Evolutionary conservation across 108 stramenopile species (phyloP), one percentile per base, ranked within the genome.

Genomic region (Nitzschia putrida): DNA sequence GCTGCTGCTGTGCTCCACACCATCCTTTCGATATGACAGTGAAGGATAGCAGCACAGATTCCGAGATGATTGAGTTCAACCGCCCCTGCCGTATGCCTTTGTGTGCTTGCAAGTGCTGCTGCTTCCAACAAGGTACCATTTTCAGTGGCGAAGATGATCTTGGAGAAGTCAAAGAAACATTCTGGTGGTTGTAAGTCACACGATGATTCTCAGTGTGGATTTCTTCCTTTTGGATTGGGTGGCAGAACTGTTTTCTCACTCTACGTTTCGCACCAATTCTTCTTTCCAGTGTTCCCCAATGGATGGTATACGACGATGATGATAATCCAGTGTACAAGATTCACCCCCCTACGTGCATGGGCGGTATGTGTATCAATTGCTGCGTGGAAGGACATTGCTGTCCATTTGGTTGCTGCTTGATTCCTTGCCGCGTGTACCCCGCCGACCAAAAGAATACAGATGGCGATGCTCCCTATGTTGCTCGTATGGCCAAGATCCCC

Each of bases 341-440:
- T 43, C 83, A 85, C 50, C 76, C 71, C 41, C 87, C 90, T 10
- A 91, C 90, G 9, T 88, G 90, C 66, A 69, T 76, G 41, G 76
- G 80, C 16, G 87, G 85, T 13, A 58, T 81, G 42, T 91, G 90
- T 60, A 71, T 91, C 39, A 75, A 91, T 50, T 87, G 80, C 63
- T 85, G 77, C 45, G 76, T 85, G 42, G 87, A 86, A 53, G 90
- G 87, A 38, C 84, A 84, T 18, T 85, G 83, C 50, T 77, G 76
- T 52, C 82, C 85, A 43, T 75, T 85, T 40, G 90, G 87, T 29
- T 91, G 90, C 64, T 87, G 83, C 78, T 86, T 88, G 69, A 80
- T 79, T 26, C 80, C 87, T 2, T 88, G 84, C 79, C 66, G 77
- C 16, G 54, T 91, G 42, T 91, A 80, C 69, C 71, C 83, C 22